A percentile compares a stretch with the other conserved stretches of the same genome.
phyloP scores from a whole-genome alignment of 345 rosid species.

The Heritiera littoralis region DNA sequence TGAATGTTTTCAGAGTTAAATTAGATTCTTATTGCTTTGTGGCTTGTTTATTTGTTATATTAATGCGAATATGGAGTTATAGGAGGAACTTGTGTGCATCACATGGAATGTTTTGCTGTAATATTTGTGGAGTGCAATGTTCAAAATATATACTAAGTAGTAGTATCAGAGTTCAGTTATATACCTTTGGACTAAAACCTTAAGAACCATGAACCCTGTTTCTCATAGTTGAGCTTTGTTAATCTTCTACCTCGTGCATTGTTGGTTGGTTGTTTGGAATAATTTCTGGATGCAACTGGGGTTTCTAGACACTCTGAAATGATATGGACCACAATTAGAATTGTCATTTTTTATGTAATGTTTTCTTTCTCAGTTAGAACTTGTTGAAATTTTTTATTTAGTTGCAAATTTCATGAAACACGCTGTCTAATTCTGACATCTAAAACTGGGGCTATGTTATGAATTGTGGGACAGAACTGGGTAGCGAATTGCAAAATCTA shows the following conservation, averaged over 20 bases:
- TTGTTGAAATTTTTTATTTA: neutral
- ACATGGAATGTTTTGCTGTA: neutral
- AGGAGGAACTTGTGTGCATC: neutral
- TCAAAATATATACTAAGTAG: neutral
- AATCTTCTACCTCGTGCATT: neutral
- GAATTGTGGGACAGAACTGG: neutral
- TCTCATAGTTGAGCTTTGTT: neutral
- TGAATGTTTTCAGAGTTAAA: neutral
- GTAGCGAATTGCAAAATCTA: neutral
- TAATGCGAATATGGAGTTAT: neutral
- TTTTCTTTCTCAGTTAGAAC: neutral
- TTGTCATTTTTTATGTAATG: neutral
- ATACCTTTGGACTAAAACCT: neutral
- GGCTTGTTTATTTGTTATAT: neutral
- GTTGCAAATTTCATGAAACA: neutral
- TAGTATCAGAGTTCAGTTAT: neutral
- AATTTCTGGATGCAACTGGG: neutral
- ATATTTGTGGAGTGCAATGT: neutral
- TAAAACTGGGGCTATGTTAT: neutral
- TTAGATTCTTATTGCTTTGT: conserved; percentile 4
- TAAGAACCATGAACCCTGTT: neutral
- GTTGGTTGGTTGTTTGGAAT: neutral
- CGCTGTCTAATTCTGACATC: neutral
- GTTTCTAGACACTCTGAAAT: conserved; percentile 1
- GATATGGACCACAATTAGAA: neutral